Percentiles rank a stretch among this genome's conserved stretches.
phyloP scores from a whole-genome alignment of 2,329 filamentous ascomycete species.

The Penicillium freii region DNA sequence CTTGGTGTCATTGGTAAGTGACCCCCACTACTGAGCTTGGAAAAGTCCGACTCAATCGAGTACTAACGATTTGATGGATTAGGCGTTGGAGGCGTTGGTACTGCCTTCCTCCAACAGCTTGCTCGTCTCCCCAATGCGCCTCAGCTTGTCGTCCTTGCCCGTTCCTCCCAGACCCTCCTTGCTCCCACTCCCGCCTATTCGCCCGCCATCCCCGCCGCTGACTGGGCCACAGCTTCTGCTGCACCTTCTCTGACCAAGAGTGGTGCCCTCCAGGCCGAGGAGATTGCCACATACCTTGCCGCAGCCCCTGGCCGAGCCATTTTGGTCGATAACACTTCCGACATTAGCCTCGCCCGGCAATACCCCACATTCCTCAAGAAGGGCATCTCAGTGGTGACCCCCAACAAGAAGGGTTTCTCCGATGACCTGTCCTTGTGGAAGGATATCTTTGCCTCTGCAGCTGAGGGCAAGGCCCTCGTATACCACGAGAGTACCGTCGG shows the following conservation, averaged over 20 bases:
- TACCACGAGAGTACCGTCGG: slow-evolving; percentile 96
- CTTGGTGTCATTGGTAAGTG: slow-evolving; percentile 44
- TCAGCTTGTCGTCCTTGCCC: slow-evolving; percentile 78
- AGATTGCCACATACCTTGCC: slow-evolving; percentile 75
- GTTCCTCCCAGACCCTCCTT: slow-evolving; percentile 78
- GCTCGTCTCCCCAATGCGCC: slow-evolving; percentile 67
- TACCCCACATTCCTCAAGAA: slow-evolving; percentile 79
- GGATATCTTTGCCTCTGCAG: slow-evolving; percentile 75
- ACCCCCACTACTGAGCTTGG: slow-evolving; percentile 2
- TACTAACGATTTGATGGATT: slow-evolving; percentile 11
- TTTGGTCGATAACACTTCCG: slow-evolving; percentile 94
- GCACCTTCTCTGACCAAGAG: slow-evolving; percentile 56
- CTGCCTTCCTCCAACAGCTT: slow-evolving; percentile 83
- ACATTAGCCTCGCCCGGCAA: slow-evolving; percentile 74
- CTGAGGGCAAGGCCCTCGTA: slow-evolving; percentile 65
- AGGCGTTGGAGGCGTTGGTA: slow-evolving; percentile 93
- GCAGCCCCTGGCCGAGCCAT: slow-evolving; percentile 75
- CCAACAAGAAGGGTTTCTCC: slow-evolving; percentile 98
- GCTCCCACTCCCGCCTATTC: slow-evolving; percentile 66
- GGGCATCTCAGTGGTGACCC: slow-evolving; percentile 88
- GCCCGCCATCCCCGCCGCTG: slow-evolving; percentile 59
- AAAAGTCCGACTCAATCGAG: background rate
- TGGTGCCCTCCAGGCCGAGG: slow-evolving; percentile 57
- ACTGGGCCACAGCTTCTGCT: slow-evolving; percentile 59
- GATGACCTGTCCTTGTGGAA: slow-evolving; percentile 78